Percentiles rank a stretch among this genome's conserved stretches.
These are phyloP conservation scores for Rosa multiflora DNA, from an alignment of 306 rosid genomes.

Conservation along the genomic window DNA sequence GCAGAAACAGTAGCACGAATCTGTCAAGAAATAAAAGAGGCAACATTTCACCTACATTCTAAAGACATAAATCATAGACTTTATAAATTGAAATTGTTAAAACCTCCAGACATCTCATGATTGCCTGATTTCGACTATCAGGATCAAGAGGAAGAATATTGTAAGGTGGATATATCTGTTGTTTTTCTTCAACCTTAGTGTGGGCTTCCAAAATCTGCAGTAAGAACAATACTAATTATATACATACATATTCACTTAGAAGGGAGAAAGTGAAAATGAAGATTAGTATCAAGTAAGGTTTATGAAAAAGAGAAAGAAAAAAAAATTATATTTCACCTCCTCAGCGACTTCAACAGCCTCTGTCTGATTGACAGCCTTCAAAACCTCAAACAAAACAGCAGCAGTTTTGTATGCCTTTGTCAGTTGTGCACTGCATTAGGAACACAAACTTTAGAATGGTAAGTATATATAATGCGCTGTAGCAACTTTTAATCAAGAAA, in stretches of 20 bases:
- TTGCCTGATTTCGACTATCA: conserved; percentile 71
- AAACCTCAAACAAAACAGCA: conserved; percentile 84
- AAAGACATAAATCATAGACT: conserved; percentile 13
- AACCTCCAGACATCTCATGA: conserved; percentile 89
- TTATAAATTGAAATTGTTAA: conserved; percentile 22
- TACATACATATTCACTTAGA: neutral
- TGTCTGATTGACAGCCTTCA: conserved; percentile 90
- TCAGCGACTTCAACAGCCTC: conserved; percentile 73
- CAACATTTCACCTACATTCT: conserved; percentile 19
- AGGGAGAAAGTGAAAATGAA: conserved; percentile 7
- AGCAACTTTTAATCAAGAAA: conserved; percentile 16
- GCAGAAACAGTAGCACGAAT: conserved; percentile 74
- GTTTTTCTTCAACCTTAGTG: conserved; percentile 66
- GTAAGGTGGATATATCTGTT: conserved; percentile 75
- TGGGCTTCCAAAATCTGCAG: conserved; percentile 67
- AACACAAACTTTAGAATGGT: conserved; percentile 26
- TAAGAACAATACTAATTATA: neutral
- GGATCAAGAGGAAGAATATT: conserved; percentile 96
- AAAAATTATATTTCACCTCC: conserved; percentile 54
- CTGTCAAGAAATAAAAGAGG: conserved; percentile 40
- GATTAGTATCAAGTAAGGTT: conserved; percentile 12
- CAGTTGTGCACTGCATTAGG: conserved; percentile 71
- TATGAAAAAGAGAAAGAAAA: neutral
- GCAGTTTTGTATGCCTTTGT: conserved; percentile 97
- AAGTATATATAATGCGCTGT: neutral